Evolutionary conservation across 805 yeast genomes (phyloP), one percentile per base, ranked within the genome.

Genomic region (Metschnikowia matae): DNA sequence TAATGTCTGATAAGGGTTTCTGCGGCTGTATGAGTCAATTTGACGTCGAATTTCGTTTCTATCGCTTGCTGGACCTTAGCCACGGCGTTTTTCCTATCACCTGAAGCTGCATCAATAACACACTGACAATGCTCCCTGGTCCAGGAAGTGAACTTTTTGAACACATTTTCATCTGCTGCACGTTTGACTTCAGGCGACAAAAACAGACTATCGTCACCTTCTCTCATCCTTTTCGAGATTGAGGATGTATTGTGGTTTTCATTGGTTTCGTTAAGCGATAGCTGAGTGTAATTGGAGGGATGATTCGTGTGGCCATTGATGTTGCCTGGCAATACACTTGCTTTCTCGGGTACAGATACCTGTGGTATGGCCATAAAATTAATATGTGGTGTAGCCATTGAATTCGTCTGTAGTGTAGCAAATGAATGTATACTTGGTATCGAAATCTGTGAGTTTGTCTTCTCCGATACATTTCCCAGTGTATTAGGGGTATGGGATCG

Each of bases 1-100:
- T 57, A 57, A 40, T 57, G 55, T 51, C 52, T 54, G 14, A 50
- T 52, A 20, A 57, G 61, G 20, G 51, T 51, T 23, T 48, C 40
- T 8, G 57, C 61, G n/a, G 51, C 55, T 11, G 49, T 54, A 6
- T n/a, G n/a, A 21, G 50, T 31, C 2, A 57, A 44, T 2, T 11
- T 18, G 14, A 57, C 36, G 17, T 35, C 35, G 17, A 48, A 57
- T 32, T 45, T 17, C n/a, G 38, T 29, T 31, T 29, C n/a, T 23
- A 55, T 39, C 7, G 52, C 54, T 17, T 36, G 18, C 33, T 48
- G 55, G 14, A 56, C 51, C 7, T 54, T 54, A n/a, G 31, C 6
- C 0, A 37, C 39, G 6, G 54, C 51, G 10, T 39, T 13, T 7
- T n/a, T 18, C 4, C 37, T 40, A 29, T 50, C 32, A 13, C 32